Evolutionary conservation across 2,329 filamentous ascomycete species (phyloP), one percentile per base, ranked within the genome.

Genomic region (Fusarium denticulatum): DNA sequence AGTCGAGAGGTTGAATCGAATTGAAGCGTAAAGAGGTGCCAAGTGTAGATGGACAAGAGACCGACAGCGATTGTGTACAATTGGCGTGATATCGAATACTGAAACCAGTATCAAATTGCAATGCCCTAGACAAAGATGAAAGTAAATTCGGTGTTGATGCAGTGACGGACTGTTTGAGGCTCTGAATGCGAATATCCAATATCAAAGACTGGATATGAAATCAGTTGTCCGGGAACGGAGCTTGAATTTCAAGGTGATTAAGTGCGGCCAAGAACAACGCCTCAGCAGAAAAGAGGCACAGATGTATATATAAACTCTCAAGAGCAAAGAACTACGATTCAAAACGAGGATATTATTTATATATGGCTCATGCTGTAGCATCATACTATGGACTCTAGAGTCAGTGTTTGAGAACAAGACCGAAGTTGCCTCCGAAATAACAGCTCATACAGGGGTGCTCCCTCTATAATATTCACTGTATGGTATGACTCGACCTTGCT

Each of bases 401-500:
- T 30, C 40, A 73, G 60, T 47, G 50, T 66, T 58, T 43, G 30
- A 13, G 18, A 36, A 22, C 67, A 74, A 22, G 46, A 49, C 71
- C 71, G 71, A 71, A 52, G 39, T 53, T 47, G 32, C 45, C 62
- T 57, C 71, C 70, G 71, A 73, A 73, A 45, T 28, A 71, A 67
- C 71, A 70, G 66, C 66, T 60, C 67, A 67, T 34, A 24, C 58
- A 57, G 37, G 53, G 36, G 28, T 36, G 40, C 49, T 37, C 22
- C 28, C 28, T 60, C 32, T 32, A 30, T 37, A n/a, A n/a, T 9
- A 37, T 60, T 53, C 34, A 39, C 39, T 40, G 15, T 28, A 30
- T 46, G 58, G 60, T 73, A 75, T 77, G 75, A 77, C 75, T 77
- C 75, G 66, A 73, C 52, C 55, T 43, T 55, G 24, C 32, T 47